These are phyloP conservation scores for Paracoccidioides lutzii DNA, from an alignment of 2,329 filamentous ascomycete species.

Conservation along the genomic window DNA sequence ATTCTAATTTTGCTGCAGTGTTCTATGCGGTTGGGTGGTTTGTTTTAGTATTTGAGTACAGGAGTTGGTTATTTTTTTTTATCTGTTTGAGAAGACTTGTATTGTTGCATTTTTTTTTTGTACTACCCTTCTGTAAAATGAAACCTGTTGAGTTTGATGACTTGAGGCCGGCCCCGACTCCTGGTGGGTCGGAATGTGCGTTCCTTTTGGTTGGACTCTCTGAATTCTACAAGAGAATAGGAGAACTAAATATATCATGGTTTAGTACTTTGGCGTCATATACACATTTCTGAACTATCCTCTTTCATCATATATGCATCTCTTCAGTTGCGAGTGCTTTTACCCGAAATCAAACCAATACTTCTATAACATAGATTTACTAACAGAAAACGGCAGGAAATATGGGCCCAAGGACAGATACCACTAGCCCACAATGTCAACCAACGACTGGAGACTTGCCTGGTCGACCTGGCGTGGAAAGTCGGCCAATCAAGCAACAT, in stretches of 20 bases:
- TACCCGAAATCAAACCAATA: neutral
- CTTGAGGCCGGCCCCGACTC: too few relatives aligned
- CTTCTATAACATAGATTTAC: neutral
- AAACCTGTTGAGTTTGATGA: neutral
- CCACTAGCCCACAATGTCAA: neutral
- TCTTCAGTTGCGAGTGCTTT: neutral
- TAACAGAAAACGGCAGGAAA: neutral
- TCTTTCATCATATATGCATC: neutral
- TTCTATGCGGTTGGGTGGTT: neutral
- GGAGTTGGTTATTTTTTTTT: too few relatives aligned
- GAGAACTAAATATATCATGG: neutral
- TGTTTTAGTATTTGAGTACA: neutral
- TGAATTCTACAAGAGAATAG: neutral
- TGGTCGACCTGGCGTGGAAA: neutral
- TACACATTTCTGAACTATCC: neutral
- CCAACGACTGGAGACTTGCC: neutral
- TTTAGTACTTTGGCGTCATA: neutral
- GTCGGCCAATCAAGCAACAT: constrained; percentile 9
- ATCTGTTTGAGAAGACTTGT: neutral
- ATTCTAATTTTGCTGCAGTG: neutral
- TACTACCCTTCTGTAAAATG: neutral
- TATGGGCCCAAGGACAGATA: neutral
- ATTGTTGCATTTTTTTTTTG: neutral
- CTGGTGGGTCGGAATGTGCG: neutral
- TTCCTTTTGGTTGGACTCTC: neutral